A percentile compares a stretch with the other conserved stretches of the same genome.
Evolutionary conservation across 2,329 filamentous ascomycete species (phyloP).

Genomic region (Tolypocladium pustulatum): DNA sequence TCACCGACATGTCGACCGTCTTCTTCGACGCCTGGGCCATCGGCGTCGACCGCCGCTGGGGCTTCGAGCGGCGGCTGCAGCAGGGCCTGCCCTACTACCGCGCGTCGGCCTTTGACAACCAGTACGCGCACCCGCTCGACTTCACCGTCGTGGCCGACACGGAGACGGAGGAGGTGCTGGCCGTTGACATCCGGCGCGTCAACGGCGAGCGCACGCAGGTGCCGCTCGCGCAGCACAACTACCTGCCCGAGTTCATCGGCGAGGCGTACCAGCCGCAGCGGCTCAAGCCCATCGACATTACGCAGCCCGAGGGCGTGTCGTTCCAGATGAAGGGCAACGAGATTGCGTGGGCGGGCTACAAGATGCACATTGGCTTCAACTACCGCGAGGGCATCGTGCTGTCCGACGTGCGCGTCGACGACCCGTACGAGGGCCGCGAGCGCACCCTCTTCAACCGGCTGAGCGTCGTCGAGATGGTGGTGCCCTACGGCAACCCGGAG

Average conservation of each 20-base stretch:
- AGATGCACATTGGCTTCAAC: constrained; percentile 63
- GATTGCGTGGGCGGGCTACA: constrained; percentile 54
- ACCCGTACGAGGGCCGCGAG: constrained; percentile 24
- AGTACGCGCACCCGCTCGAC: constrained; percentile 47
- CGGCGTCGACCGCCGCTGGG: constrained; percentile 70
- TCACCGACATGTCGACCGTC: constrained; percentile 74
- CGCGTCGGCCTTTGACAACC: constrained; percentile 57
- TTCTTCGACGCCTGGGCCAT: constrained; percentile 83
- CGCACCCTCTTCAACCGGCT: constrained; percentile 58
- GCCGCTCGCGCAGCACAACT: constrained; percentile 25
- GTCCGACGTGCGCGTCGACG: constrained; percentile 58
- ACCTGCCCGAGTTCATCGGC: constrained; percentile 23
- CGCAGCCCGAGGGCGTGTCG: constrained; percentile 28
- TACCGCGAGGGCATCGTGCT: constrained; percentile 60
- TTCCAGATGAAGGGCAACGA: constrained; percentile 36
- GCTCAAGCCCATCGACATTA: constrained; percentile 27
- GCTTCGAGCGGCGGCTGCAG: constrained; percentile 59
- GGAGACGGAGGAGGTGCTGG: constrained; percentile 37
- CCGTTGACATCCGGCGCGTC: constrained; percentile 29
- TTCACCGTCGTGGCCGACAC: constrained; percentile 32
- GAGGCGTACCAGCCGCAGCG: constrained; percentile 22
- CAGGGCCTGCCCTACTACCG: constrained; percentile 78
- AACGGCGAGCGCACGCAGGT: constrained; percentile 38
- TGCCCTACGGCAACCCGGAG: constrained; percentile 56
- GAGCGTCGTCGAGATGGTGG: constrained; percentile 60